phyloP scores from a whole-genome alignment of 1,284 basidiomycete species.

The Wolfiporia cocos region DNA sequence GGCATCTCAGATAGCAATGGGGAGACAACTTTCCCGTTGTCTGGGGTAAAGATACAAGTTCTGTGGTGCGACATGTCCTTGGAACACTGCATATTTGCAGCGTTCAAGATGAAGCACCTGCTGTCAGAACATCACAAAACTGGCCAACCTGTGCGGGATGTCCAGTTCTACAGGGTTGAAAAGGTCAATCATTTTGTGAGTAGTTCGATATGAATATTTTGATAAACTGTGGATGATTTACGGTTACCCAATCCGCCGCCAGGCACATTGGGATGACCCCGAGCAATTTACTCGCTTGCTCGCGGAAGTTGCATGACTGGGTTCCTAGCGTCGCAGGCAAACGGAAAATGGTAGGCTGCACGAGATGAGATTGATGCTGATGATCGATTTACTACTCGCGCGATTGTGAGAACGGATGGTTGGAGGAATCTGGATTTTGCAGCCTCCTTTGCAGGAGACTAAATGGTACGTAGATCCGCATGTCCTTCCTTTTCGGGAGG shows the following conservation, averaged over 20 bases:
- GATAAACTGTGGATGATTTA: neutral
- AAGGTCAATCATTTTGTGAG: conserved; percentile 13
- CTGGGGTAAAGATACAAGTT: conserved; percentile 9
- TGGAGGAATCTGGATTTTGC: too few relatives aligned
- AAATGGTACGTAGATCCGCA: too few relatives aligned
- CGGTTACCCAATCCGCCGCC: neutral
- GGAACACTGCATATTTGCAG: conserved; percentile 6
- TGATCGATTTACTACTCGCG: too few relatives aligned
- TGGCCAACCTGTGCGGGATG: conserved; percentile 2
- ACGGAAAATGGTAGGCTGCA: too few relatives aligned
- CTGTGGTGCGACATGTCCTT: conserved; percentile 8
- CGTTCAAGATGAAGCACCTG: conserved; percentile 1
- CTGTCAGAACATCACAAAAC: conserved; percentile 1
- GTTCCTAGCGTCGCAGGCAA: too few relatives aligned
- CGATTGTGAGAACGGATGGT: too few relatives aligned
- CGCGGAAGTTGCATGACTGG: neutral
- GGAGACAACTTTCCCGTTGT: conserved; percentile 10
- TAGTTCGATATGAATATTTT: too few relatives aligned
- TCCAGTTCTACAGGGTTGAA: conserved; percentile 8
- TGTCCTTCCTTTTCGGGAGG: too few relatives aligned
- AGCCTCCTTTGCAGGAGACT: too few relatives aligned
- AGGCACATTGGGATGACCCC: conserved; percentile 10
- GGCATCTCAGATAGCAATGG: conserved; percentile 7
- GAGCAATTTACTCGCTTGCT: conserved; percentile 1
- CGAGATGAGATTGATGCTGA: too few relatives aligned